Evolutionary conservation across 352 stramenopile species (phyloP), one percentile per base, ranked within the genome.

Genomic region (Phytophthora nicotianae): DNA sequence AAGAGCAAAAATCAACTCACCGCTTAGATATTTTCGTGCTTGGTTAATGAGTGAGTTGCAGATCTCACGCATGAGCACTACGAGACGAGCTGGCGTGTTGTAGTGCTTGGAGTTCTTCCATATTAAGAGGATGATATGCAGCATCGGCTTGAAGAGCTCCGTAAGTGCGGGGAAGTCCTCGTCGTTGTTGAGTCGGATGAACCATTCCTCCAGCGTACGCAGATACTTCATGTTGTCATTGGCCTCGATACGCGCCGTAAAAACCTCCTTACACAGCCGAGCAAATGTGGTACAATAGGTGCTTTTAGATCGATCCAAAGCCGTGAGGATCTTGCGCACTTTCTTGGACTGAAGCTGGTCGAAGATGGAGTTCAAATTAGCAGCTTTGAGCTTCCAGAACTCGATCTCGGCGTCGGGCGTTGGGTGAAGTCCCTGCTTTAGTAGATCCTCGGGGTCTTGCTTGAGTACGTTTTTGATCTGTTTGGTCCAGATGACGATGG

Each of bases 41-140:
- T 98, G 92, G 40, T 95, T 91, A 61, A 98, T 98, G 5, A 99
- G 73, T 13, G 90, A 97, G 75, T 99, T 99, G 83, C 96, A 99
- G 58, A 99, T 98, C 78, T 99, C 94, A 37, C 95, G 86, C 79
- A 99, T 98, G 41, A 99, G 78, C 33, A 99, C 95, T 1, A 99
- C 97, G 29, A 99, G 84, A 0, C 97, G 77, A 19, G 92, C 93
- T 0, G 97, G 93, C 7, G 95, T 99, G 75, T 99, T 99, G 89
- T 99, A 99, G 75, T 99, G 91, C 72, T 97, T 97, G 21, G 94
- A 99, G 79, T 99, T 98, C 73, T 99, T 99, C 97, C 97, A 99
- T 62, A 99, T 99, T 19, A 99, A 75, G 58, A 99, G 80, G 13
- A 99, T 97, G 52, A 98, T 98, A 70, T 99, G 96, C 14, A 99